Base-by-base conservation (phyloP, 1,139 yeast genomes). In the Suhomyces terraborum region DNA sequence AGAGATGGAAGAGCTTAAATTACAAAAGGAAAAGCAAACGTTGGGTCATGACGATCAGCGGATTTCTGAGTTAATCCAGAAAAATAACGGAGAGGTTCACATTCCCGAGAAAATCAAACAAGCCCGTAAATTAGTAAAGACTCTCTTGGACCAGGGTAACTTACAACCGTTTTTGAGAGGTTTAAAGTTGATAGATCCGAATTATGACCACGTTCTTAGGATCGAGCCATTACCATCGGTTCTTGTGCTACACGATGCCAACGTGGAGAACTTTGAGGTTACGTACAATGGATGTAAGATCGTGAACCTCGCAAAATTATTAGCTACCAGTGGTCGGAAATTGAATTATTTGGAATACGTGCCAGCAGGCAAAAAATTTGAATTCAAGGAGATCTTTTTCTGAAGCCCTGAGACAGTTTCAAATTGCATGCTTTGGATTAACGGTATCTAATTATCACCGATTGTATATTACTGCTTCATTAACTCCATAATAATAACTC, bases 251-350 rank as follows among this genome's bases (percentile, higher is more conserved):
- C 72, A 79, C 26, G 98, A 93, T 58, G 63, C 85, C 1, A 71
- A 84, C 0, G 79, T 87, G 3, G 88, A 89, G 4, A 69, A 73
- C 39, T 86, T 85, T 58, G 88, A 85, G 45, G 80, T 86, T 25
- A 79, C 86, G 0, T 88, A 88, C 58, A 85, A 86, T 54, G 95
- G 93, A 2, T 88, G 96, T 56, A 81, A 80, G 58, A 85, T 87
- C 20, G 58, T 88, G 27, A 93, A 89, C 53, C 76, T 94, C 0
- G 87, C 94, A 0, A 61, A 61, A 19, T 75, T 87, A 39, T 53
- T 80, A 9, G 64, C 67, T 21, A 62, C 62, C 19, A 64, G 66
- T 26, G 69, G 73, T 31, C 67, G 79, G 37, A 71, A 64, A 43
- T 69, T 84, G 29, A 78, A 79, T 49, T 91, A 87, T 66, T 65